A percentile compares a stretch with the other conserved stretches of the same genome.
Evolutionary conservation across 305 asterid genomes (phyloP).

Genomic region (Fraxinus sp.): DNA sequence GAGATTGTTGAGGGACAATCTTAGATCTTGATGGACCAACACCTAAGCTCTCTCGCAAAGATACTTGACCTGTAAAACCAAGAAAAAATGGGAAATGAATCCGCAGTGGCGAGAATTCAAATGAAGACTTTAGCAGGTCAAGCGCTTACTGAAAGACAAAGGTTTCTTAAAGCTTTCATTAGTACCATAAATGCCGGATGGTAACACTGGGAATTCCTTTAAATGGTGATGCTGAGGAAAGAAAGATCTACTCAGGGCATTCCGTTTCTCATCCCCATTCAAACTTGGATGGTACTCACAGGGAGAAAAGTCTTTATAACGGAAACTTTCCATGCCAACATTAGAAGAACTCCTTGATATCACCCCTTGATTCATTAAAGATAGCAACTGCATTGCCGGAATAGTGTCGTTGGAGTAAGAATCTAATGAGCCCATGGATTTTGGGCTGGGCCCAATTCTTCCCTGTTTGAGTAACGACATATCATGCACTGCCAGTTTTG

Average conservation of each 20-base stretch:
- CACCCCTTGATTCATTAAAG: conserved; percentile 63
- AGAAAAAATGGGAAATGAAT: neutral
- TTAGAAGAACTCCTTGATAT: conserved; percentile 35
- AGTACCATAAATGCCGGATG: conserved; percentile 25
- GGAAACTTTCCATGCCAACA: conserved; percentile 36
- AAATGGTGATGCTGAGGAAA: conserved; percentile 30
- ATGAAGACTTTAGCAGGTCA: neutral
- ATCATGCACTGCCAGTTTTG: conserved; percentile 30
- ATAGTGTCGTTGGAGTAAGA: conserved; percentile 60
- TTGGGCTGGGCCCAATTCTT: conserved; percentile 23
- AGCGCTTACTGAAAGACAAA: conserved; percentile 24
- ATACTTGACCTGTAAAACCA: conserved; percentile 26
- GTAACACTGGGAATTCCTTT: conserved; percentile 28
- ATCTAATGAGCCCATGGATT: conserved; percentile 41
- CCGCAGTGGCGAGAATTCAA: neutral
- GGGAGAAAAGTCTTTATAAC: conserved; percentile 41
- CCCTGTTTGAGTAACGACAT: conserved; percentile 31
- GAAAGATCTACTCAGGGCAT: conserved; percentile 25
- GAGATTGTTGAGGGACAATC: neutral
- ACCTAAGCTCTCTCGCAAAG: neutral
- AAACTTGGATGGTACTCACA: conserved; percentile 44
- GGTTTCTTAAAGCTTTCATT: conserved; percentile 36
- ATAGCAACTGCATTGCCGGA: conserved; percentile 81
- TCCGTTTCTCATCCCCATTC: conserved; percentile 33
- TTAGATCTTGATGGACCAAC: neutral